Percentiles rank a stretch among this genome's conserved stretches.
These are phyloP conservation scores for Xylogone sp. DNA, from an alignment of 2,329 filamentous ascomycete species.

Conservation along the genomic window DNA sequence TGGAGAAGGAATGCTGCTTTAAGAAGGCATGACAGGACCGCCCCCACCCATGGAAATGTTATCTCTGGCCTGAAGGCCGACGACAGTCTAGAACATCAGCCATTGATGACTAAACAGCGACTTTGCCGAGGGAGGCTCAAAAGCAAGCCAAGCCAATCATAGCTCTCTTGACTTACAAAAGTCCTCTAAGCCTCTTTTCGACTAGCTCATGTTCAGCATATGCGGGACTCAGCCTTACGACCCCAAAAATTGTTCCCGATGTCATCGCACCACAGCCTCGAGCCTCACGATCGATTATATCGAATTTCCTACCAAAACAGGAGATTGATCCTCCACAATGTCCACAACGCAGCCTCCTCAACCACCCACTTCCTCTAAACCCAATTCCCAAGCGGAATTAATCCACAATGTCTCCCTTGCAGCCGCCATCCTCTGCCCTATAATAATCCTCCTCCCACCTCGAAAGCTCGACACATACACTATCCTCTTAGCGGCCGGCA, in stretches of 20 bases:
- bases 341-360: not conserved
- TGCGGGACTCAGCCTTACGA: not conserved
- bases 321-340: not conserved
- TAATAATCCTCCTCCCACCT: slow-evolving; percentile 52
- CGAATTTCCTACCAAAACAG: not conserved
- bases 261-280: not conserved
- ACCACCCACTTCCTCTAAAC: not conserved
- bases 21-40: not conserved
- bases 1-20: not conserved
- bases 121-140: not conserved
- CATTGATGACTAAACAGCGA: not conserved
- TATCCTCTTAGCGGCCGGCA: slow-evolving; percentile 43
- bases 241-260: not conserved
- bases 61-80: not conserved
- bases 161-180: not conserved
- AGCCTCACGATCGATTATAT: not conserved
- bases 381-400: not conserved
- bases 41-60: not conserved
- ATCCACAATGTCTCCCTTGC: slow-evolving; percentile 33
- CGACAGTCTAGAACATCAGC: not conserved
- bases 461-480: slow-evolving; percentile 61
- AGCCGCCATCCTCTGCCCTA: slow-evolving; percentile 47
- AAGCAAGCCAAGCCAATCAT: not conserved
- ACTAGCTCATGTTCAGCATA: not conserved
- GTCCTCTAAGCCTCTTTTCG: not conserved